Evolutionary conservation across 345 rosid genomes (phyloP), one percentile per base, ranked within the genome.

Genomic region (Nephelium lappaceum): DNA sequence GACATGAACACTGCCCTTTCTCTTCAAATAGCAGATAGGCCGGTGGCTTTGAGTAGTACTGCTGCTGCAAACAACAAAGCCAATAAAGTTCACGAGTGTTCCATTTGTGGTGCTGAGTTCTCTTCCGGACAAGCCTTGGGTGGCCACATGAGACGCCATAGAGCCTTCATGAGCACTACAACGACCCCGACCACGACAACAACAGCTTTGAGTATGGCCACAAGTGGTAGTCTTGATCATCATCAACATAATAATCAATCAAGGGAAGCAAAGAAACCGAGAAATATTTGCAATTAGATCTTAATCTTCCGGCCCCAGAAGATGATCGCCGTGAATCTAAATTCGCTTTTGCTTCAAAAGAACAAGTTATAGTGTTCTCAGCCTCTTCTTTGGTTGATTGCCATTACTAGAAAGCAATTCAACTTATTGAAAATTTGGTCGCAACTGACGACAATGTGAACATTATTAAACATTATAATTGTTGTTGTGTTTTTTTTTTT

Each of bases 91-190:
- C 99, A 94, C 31, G 95, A 92, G 74, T 97, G 99, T 80, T 90
- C 95, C 0, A 84, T 92, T 11, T 97, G 99, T 10, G 90, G 93
- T 5, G 94, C 95, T 0, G 91, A 90, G 87, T 97, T 94, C 85
- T 81, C 87, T 5, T 91, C 98, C 1, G 98, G 99, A 0, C 98
- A 96, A 85, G 98, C 98, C 14, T 81, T 96, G 61, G 99, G 99
- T 0, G 99, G 99, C 9, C 99, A 96, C 77, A 94, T 96, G 99
- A 86, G 99, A 80, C 83, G 95, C 82, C 99, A 96, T 75, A 79
- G 98, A 77, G 81, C 84, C 0, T 61, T 87, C 18, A 21, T 45
- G 12, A 72, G 73, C 11, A 36, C 77, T 25, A 16, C 45, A 0
- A 12, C 61, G 1, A 9, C 80, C 10, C 2, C 81, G 11, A 72